A percentile compares a stretch with the other conserved stretches of the same genome.
phyloP scores from a whole-genome alignment of 306 rosid species.

The Pueraria montana region DNA sequence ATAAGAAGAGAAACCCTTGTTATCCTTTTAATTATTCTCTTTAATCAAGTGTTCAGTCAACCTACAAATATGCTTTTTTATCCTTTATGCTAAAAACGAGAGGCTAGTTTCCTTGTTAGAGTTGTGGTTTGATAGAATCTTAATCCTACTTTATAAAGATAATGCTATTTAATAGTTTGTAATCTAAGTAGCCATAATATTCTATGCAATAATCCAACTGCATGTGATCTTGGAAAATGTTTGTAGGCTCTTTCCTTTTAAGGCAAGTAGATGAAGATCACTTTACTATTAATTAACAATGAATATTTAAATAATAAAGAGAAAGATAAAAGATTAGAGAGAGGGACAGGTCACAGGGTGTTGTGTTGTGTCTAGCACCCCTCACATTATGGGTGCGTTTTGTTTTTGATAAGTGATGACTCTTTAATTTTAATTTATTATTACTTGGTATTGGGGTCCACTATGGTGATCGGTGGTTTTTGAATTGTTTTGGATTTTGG shows the following conservation, averaged over 20 bases:
- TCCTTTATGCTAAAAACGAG: slow-evolving; percentile 30
- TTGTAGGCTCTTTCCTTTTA: slow-evolving; percentile 61
- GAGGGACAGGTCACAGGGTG: slow-evolving; percentile 15
- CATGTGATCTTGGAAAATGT: slow-evolving; percentile 25
- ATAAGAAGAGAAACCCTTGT: slow-evolving; percentile 49
- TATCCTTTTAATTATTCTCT: slow-evolving; percentile 50
- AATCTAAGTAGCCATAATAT: neutral
- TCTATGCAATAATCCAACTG: neutral
- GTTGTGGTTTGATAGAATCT: slow-evolving; percentile 33
- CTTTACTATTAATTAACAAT: slow-evolving; percentile 11
- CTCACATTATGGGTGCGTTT: slow-evolving; percentile 58
- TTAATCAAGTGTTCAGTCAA: slow-evolving; percentile 46
- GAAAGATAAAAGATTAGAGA: slow-evolving; percentile 43
- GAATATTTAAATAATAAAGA: slow-evolving; percentile 32
- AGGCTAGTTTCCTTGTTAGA: slow-evolving; percentile 12
- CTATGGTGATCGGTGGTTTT: neutral
- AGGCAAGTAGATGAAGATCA: slow-evolving; percentile 64
- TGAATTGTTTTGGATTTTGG: slow-evolving; percentile 42
- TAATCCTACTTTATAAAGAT: slow-evolving; percentile 42
- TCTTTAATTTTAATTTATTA: slow-evolving; percentile 4
- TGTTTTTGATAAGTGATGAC: slow-evolving; percentile 46
- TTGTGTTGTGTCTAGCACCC: slow-evolving; percentile 44
- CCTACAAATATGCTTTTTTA: slow-evolving; percentile 36
- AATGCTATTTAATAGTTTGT: slow-evolving; percentile 11
- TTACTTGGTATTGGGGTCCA: slow-evolving; percentile 50